Evolutionary conservation across 2,329 filamentous ascomycete species (phyloP), one percentile per base, ranked within the genome.

Genomic region (Ophiosphaerella herpotricha): DNA sequence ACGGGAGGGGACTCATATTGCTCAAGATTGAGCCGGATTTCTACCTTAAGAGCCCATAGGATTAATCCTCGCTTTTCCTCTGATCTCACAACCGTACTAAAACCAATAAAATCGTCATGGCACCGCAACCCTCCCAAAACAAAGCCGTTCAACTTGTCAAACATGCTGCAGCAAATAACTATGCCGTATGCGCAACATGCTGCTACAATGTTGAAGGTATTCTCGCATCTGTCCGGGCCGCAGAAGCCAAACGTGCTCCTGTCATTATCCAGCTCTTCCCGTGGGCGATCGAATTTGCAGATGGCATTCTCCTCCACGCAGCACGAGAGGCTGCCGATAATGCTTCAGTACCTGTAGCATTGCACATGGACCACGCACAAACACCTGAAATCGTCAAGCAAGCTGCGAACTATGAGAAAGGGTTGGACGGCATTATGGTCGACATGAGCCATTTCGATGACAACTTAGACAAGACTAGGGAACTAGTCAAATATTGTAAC

Each of bases 401-500:
- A 4, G 85, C 85, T 0, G 85, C 84, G 0, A 79, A 85, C 59
- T 58, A 72, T 12, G 55, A 63, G 8, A 49, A 50, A 18, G 67
- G 66, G 7, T 66, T 71, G 42, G 66, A 70, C 37, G 65, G 66
- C 50, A 72, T 72, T 52, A 72, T 72, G 68, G 83, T 90, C 0
- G 88, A 90, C 71, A 90, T 90, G 86, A 84, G 80, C 50, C 87
- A 90, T 66, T 84, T 87, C 64, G 85, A 81, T 46, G 86, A 89
- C 73, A 90, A 90, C 64, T 75, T 91, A 33, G 75, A 78, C 2
- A 78, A 82, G 64, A 90, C 86, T 16, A 77, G 77, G 43, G 83
- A 88, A 57, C 73, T 89, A 43, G 84, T 85, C 6, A 74, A 72
- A 18, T 84, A 86, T 65, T 88, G 86, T 65, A 82, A 88, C 65